A percentile compares a stretch with the other conserved stretches of the same genome.
These are phyloP conservation scores for Asterella californica DNA, from an alignment of 225 moss, liverwort and hornwort species.

Conservation along the genomic window DNA sequence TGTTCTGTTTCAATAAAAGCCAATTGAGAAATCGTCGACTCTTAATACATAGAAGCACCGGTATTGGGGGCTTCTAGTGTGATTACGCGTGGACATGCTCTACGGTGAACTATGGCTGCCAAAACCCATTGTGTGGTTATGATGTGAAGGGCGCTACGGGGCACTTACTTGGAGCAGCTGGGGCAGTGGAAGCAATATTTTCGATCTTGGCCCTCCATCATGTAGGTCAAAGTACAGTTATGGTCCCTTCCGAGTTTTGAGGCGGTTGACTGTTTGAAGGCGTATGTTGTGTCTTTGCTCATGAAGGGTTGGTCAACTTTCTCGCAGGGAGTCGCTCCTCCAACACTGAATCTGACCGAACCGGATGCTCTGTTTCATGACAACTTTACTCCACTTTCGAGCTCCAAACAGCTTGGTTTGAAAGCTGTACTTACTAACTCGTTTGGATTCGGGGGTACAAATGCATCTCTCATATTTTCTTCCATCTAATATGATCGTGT, in stretches of 20 bases:
- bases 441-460: conserved; percentile 99
- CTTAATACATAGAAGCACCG: not conserved
- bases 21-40: not conserved
- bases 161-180: conserved; percentile 92
- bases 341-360: conserved; percentile 71
- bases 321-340: conserved; percentile 82
- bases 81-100: not conserved
- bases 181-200: conserved; percentile 94
- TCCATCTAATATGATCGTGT: conserved; percentile 14
- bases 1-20: not conserved
- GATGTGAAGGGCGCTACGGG: conserved; percentile 78
- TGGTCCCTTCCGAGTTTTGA: not conserved
- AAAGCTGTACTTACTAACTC: conserved; percentile 84
- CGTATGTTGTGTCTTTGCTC: not conserved
- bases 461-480: conserved; percentile 79
- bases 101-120: not conserved
- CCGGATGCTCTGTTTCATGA: conserved; percentile 72
- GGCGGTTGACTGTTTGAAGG: too few species aligned
- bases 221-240: conserved; percentile 34
- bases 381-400: conserved; percentile 58
- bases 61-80: not conserved
- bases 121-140: not conserved
- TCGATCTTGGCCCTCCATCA: conserved; percentile 82
- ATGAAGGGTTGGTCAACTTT: not conserved
- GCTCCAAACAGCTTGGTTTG: conserved; percentile 54